phyloP scores from a whole-genome alignment of 225 moss, liverwort and hornwort species.

The Sphagnum contortum region DNA sequence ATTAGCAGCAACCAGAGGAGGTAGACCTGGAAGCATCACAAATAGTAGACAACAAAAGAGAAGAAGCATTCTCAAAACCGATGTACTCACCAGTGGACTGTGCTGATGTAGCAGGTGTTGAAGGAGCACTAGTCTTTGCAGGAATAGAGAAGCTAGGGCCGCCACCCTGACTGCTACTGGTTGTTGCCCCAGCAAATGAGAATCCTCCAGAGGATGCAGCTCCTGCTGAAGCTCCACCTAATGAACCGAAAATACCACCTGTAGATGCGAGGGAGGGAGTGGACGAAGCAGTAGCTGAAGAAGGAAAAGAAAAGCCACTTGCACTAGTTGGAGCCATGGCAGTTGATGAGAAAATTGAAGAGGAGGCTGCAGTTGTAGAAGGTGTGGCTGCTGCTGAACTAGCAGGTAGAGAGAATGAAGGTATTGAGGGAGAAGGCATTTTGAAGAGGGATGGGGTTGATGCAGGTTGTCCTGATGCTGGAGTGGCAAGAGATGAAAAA shows the following conservation, averaged over 20 bases:
- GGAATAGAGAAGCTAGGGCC: constrained; percentile 47
- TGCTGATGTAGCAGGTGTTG: constrained; percentile 24
- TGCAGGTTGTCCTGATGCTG: constrained; percentile 13
- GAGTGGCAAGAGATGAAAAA: constrained; percentile 14
- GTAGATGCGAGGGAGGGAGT: constrained; percentile 10
- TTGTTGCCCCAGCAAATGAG: constrained; percentile 25
- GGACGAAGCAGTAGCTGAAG: constrained; percentile 17
- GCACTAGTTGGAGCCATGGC: constrained; percentile 1
- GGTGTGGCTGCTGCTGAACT: constrained; percentile 8
- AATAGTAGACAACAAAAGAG: neutral
- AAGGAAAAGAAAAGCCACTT: constrained; percentile 10
- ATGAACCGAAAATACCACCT: constrained; percentile 5
- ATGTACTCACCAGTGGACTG: constrained; percentile 8
- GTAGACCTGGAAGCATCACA: neutral
- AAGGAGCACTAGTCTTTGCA: constrained; percentile 37
- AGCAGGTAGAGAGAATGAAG: constrained; percentile 28
- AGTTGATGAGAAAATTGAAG: constrained; percentile 13
- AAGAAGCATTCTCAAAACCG: neutral
- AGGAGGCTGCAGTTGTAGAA: constrained; percentile 17
- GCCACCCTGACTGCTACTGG: constrained; percentile 19
- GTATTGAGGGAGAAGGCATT: constrained; percentile 12
- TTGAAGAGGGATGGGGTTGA: constrained; percentile 17
- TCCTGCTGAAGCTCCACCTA: too few relatives aligned
- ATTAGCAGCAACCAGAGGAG: neutral
- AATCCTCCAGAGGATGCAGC: constrained; percentile 24